phyloP scores from a whole-genome alignment of 2,329 filamentous ascomycete species.

The Neopestalotiopsis sp. region DNA sequence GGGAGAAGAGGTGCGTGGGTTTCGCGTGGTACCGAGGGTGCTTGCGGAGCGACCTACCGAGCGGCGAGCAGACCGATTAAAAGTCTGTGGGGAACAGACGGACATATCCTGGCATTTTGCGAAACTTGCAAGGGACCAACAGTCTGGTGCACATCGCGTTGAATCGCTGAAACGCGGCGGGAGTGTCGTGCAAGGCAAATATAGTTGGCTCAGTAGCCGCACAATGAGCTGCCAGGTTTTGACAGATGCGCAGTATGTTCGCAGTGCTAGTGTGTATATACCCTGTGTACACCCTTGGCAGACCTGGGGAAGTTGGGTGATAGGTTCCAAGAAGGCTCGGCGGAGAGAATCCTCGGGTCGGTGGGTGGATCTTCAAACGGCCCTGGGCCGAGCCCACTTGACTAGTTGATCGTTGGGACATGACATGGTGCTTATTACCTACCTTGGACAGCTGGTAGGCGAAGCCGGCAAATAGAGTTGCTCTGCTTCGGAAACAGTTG shows the following conservation, averaged over 20 bases:
- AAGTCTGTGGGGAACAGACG: background rate
- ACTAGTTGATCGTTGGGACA: background rate
- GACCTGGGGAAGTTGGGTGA: background rate
- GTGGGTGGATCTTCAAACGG: slow-evolving; percentile 1
- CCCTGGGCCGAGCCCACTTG: background rate
- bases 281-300: background rate
- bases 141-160: slow-evolving; percentile 6
- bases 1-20: background rate
- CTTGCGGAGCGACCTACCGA: slow-evolving; percentile 3
- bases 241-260: background rate
- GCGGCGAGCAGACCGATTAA: background rate
- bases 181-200: background rate
- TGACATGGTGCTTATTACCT: background rate
- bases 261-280: background rate
- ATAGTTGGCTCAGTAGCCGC: background rate
- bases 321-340: background rate
- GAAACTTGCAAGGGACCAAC: slow-evolving; percentile 6
- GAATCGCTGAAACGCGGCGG: slow-evolving; percentile 3
- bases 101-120: slow-evolving; percentile 6
- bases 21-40: background rate
- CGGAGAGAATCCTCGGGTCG: background rate
- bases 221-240: background rate
- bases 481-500: background rate
- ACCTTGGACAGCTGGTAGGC: background rate
- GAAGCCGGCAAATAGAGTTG: background rate